Conservation (phyloP, 768 basidiomycete species). For the Peribolospora kevripleyi region DNA sequence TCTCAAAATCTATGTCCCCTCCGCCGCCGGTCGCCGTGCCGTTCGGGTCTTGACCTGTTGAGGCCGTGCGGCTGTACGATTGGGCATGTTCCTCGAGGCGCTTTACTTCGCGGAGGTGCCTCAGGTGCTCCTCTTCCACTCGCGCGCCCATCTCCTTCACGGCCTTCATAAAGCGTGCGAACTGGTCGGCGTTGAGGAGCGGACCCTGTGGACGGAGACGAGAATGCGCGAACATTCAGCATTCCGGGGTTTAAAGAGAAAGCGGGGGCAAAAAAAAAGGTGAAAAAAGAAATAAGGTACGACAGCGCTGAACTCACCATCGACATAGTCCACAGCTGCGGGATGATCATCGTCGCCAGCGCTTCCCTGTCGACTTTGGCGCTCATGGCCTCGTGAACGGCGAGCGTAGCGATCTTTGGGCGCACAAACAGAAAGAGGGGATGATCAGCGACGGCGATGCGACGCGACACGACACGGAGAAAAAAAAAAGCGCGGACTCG, state of each 20-base stretch:
- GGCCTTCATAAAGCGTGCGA: slow-evolving; percentile 63
- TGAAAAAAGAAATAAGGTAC: slow-evolving; percentile 1
- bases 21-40: slow-evolving; percentile 21
- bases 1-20: slow-evolving; percentile 58
- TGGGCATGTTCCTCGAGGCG: slow-evolving; percentile 46
- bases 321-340: slow-evolving; percentile 89
- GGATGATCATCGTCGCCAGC: slow-evolving; percentile 63
- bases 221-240: background rate
- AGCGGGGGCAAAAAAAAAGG: background rate
- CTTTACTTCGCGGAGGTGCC: slow-evolving; percentile 78
- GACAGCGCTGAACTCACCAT: slow-evolving; percentile 45
- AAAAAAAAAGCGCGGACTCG: background rate
- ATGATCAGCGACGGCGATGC: background rate
- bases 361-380: slow-evolving; percentile 81
- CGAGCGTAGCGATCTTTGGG: slow-evolving; percentile 53
- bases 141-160: slow-evolving; percentile 36
- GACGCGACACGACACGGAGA: slow-evolving; percentile 7
- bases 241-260: background rate
- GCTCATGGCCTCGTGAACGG: slow-evolving; percentile 90
- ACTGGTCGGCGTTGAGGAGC: slow-evolving; percentile 35
- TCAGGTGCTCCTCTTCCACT: slow-evolving; percentile 76
- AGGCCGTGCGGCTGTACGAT: slow-evolving; percentile 19
- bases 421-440: background rate
- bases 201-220: background rate
- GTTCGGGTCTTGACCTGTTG: background rate